Evolutionary conservation across 352 stramenopile genomes (phyloP).

Genomic region (Bremia lactucae): DNA sequence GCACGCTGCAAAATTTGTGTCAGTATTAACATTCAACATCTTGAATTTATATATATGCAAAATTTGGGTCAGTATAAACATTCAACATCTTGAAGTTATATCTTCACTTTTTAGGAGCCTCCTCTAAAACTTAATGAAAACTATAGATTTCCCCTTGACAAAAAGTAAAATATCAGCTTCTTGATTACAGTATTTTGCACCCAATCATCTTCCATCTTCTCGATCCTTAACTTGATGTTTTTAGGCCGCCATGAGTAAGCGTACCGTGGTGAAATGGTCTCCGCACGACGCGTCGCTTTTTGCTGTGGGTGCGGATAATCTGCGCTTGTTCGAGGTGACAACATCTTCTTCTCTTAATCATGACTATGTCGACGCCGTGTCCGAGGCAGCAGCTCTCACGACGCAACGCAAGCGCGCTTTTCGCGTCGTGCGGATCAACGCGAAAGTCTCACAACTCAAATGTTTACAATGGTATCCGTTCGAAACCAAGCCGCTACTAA

Average conservation of each 20-base stretch:
- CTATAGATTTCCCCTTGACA: too few species aligned
- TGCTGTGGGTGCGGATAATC: slow-evolving; percentile 68
- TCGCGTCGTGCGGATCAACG: slow-evolving; percentile 70
- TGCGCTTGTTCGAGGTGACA: slow-evolving; percentile 73
- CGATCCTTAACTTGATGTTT: neutral
- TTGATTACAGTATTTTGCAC: too few species aligned
- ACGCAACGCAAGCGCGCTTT: slow-evolving; percentile 81
- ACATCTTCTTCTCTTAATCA: slow-evolving; percentile 13
- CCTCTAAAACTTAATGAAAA: too few species aligned
- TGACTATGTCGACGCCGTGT: slow-evolving; percentile 1
- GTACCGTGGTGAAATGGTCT: slow-evolving; percentile 76
- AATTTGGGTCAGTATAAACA: too few species aligned
- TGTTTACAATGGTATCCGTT: slow-evolving; percentile 81
- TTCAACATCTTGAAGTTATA: too few species aligned
- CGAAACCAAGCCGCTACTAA: slow-evolving; percentile 56
- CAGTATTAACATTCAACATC: too few species aligned
- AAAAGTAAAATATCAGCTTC: too few species aligned
- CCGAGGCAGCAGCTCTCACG: slow-evolving; percentile 12
- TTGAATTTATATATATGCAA: too few species aligned
- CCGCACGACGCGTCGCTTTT: slow-evolving; percentile 76
- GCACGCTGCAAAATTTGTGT: too few species aligned
- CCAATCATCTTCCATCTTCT: too few species aligned
- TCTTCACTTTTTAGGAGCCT: too few species aligned
- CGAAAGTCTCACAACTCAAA: slow-evolving; percentile 67
- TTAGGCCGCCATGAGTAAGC: slow-evolving; percentile 76